A percentile compares a stretch with the other conserved stretches of the same genome.
phyloP scores from a whole-genome alignment of 2,329 filamentous ascomycete genomes.

The Talaromyces sp. region DNA sequence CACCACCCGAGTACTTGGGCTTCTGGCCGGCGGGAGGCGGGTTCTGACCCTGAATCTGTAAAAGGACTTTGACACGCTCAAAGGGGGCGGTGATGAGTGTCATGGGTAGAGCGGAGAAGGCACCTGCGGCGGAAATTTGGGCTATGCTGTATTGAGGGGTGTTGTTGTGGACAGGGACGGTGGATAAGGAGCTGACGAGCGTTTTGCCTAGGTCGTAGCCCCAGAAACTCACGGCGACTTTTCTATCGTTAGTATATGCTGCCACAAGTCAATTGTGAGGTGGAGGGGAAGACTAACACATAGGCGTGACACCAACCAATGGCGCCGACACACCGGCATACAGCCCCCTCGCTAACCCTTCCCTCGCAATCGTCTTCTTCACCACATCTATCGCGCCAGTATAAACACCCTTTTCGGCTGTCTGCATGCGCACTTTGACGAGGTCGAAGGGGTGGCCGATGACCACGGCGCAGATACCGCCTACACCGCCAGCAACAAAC shows the following conservation, averaged over 20 bases:
- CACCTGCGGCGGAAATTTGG: slow-evolving; percentile 87
- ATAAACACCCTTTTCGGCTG: slow-evolving; percentile 90
- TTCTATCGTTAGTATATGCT: slow-evolving; percentile 11
- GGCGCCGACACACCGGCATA: slow-evolving; percentile 98
- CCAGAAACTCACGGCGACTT: slow-evolving; percentile 67
- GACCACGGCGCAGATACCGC: slow-evolving; percentile 87
- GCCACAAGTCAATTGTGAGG: slow-evolving; percentile 9
- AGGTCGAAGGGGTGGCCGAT: slow-evolving; percentile 97
- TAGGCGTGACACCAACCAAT: slow-evolving; percentile 91
- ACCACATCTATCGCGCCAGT: slow-evolving; percentile 88
- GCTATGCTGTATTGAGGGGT: slow-evolving; percentile 68
- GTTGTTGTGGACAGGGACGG: slow-evolving; percentile 59
- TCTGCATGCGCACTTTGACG: slow-evolving; percentile 96
- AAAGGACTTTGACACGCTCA: slow-evolving; percentile 96
- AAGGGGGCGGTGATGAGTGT: slow-evolving; percentile 98
- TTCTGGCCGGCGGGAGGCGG: slow-evolving; percentile 81
- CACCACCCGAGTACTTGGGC: slow-evolving; percentile 79
- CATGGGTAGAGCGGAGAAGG: slow-evolving; percentile 97
- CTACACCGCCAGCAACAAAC: slow-evolving; percentile 83
- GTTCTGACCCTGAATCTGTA: slow-evolving; percentile 95
- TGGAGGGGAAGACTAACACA: slow-evolving; percentile 68
- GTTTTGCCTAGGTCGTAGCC: slow-evolving; percentile 95
- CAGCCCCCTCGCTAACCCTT: slow-evolving; percentile 73
- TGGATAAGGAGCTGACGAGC: slow-evolving; percentile 68
- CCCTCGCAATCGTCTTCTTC: slow-evolving; percentile 77